These are phyloP conservation scores for Leccinum arenicola DNA, from an alignment of 768 basidiomycete species.

Conservation along the genomic window DNA sequence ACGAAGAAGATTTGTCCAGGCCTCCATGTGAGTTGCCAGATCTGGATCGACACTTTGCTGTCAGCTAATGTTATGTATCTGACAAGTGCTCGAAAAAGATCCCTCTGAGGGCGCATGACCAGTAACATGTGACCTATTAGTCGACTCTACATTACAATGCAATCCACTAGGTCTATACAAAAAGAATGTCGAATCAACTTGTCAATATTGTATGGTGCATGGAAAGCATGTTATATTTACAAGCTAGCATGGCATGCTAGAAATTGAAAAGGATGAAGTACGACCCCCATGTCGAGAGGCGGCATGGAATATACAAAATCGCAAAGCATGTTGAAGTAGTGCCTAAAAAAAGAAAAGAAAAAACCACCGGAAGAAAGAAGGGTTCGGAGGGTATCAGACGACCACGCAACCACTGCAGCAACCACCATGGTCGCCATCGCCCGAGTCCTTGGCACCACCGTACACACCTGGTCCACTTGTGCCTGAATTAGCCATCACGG, in stretches of 20 bases:
- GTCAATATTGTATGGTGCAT: neutral
- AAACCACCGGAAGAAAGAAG: slow-evolving; percentile 6
- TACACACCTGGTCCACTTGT: slow-evolving; percentile 48
- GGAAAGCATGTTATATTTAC: slow-evolving; percentile 26
- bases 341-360: slow-evolving; percentile 3
- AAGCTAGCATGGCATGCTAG: slow-evolving; percentile 12
- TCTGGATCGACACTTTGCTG: neutral
- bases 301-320: slow-evolving; percentile 13
- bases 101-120: slow-evolving; percentile 23
- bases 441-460: slow-evolving; percentile 39
- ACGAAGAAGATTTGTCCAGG: slow-evolving; percentile 58
- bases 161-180: slow-evolving; percentile 2
- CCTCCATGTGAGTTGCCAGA: slow-evolving; percentile 26
- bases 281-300: slow-evolving; percentile 6
- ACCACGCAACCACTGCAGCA: slow-evolving; percentile 75
- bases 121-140: neutral
- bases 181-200: neutral
- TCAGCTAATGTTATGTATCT: neutral
- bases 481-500: slow-evolving; percentile 47
- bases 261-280: slow-evolving; percentile 2
- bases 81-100: slow-evolving; percentile 26
- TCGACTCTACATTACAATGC: neutral
- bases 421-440: slow-evolving; percentile 52
- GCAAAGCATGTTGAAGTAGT: slow-evolving; percentile 9
- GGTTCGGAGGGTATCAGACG: slow-evolving; percentile 28